A percentile compares a stretch with the other conserved stretches of the same genome.
These are phyloP conservation scores for Samsoniella hepiali DNA, from an alignment of 2,329 filamentous ascomycete genomes.

Conservation along the genomic window DNA sequence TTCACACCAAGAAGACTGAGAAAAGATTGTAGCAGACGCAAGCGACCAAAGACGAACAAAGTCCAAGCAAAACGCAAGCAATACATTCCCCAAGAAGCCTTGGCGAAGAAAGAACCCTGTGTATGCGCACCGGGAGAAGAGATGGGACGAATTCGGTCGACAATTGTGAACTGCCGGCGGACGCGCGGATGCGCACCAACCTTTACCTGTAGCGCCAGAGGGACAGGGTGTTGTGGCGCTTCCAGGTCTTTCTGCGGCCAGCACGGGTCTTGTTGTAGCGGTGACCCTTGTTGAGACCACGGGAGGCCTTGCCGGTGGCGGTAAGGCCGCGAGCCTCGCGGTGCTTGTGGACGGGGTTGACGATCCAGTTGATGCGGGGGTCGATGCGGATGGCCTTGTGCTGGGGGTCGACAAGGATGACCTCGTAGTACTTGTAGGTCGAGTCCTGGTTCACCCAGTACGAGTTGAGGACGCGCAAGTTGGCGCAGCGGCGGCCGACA, in stretches of 20 bases:
- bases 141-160: slow-evolving; percentile 16
- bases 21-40: slow-evolving; percentile 19
- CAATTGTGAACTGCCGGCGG: slow-evolving; percentile 12
- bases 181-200: slow-evolving; percentile 16
- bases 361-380: slow-evolving; percentile 99
- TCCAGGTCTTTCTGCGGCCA: slow-evolving; percentile 99
- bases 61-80: slow-evolving; percentile 18
- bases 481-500: slow-evolving; percentile 98
- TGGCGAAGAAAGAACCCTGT: slow-evolving; percentile 6
- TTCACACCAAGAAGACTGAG: slow-evolving; percentile 20
- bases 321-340: slow-evolving; percentile 97
- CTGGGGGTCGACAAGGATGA: slow-evolving; percentile 99
- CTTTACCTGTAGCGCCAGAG: slow-evolving; percentile 95
- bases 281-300: slow-evolving; percentile 99
- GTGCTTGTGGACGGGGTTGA: slow-evolving; percentile 99
- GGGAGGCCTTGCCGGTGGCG: slow-evolving; percentile 98
- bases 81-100: slow-evolving; percentile 14
- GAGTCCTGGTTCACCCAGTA: slow-evolving; percentile 99
- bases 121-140: neutral
- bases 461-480: slow-evolving; percentile 98
- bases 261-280: slow-evolving; percentile 97
- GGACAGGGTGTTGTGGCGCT: slow-evolving; percentile 98
- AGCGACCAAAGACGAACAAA: slow-evolving; percentile 16
- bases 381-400: slow-evolving; percentile 99
- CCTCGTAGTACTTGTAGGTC: slow-evolving; percentile 99